phyloP scores from a whole-genome alignment of 306 rosid genomes.

The Ziziphus jujuba region DNA sequence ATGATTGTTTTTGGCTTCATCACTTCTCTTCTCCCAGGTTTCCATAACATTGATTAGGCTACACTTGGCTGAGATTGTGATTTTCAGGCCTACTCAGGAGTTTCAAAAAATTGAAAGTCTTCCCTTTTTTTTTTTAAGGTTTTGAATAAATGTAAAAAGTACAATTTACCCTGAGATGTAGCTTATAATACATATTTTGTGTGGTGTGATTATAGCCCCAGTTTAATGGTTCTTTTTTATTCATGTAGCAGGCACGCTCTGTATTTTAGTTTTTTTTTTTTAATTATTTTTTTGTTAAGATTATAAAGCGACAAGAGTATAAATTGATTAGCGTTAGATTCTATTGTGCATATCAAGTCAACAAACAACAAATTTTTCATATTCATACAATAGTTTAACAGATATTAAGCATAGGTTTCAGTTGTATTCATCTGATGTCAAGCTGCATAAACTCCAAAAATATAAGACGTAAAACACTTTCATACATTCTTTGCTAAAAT shows the following conservation, averaged over 20 bases:
- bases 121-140: not conserved
- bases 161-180: slow-evolving; percentile 29
- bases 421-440: too few species aligned
- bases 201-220: slow-evolving; percentile 32
- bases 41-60: slow-evolving; percentile 78
- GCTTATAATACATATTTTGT: slow-evolving; percentile 13
- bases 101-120: not conserved
- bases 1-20: slow-evolving; percentile 96
- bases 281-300: not conserved
- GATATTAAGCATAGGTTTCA: too few species aligned
- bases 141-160: slow-evolving; percentile 34
- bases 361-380: too few species aligned
- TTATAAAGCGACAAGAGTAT: too few species aligned
- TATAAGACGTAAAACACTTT: too few species aligned
- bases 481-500: too few species aligned
- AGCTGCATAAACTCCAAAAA: too few species aligned
- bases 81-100: not conserved
- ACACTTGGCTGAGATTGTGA: not conserved
- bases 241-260: not conserved
- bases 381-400: too few species aligned
- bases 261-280: not conserved
- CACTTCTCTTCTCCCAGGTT: slow-evolving; percentile 91
- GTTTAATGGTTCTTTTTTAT: slow-evolving; percentile 28
- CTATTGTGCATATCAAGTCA: too few species aligned
- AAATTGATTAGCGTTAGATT: too few species aligned